Conservation (phyloP, 1,284 basidiomycete genomes). For the Pisolithus thermaeus region DNA sequence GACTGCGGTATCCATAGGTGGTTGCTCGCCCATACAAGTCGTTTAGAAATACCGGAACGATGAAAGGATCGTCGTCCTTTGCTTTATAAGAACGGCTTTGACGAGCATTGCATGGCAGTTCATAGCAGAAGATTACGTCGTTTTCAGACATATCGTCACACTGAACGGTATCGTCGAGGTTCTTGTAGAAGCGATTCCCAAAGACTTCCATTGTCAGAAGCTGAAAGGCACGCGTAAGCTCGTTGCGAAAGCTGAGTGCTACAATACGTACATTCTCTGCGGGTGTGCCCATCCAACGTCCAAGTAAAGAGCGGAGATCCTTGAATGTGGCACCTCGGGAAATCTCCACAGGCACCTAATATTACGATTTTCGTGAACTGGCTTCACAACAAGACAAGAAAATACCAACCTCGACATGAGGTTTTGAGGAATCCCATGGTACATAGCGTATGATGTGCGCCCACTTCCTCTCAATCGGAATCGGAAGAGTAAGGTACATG, state of each 20-base stretch:
- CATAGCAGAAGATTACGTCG: constrained; percentile 71
- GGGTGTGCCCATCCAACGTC: constrained; percentile 65
- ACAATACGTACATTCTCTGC: constrained; percentile 57
- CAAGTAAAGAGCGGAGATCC: constrained; percentile 70
- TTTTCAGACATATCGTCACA: constrained; percentile 61
- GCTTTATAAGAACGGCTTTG: constrained; percentile 62
- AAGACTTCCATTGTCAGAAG: constrained; percentile 75
- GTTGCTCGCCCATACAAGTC: constrained; percentile 34
- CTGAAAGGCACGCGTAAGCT: constrained; percentile 34
- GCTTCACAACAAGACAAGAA: not conserved
- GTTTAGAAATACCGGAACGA: constrained; percentile 66
- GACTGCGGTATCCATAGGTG: constrained; percentile 25
- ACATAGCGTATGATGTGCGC: constrained; percentile 70
- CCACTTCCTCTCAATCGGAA: constrained; percentile 91
- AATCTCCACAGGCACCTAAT: constrained; percentile 71
- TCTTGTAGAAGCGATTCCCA: constrained; percentile 72
- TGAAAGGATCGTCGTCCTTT: constrained; percentile 56
- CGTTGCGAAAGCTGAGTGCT: not conserved
- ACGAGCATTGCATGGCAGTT: constrained; percentile 68
- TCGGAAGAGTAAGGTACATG: constrained; percentile 97
- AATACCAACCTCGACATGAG: constrained; percentile 54
- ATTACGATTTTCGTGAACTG: constrained; percentile 7
- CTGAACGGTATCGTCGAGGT: constrained; percentile 60
- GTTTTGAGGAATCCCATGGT: constrained; percentile 65
- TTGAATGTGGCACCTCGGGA: constrained; percentile 74